These are phyloP conservation scores for Globisporangium echinulatum DNA, from an alignment of 352 stramenopile species.

Conservation along the genomic window DNA sequence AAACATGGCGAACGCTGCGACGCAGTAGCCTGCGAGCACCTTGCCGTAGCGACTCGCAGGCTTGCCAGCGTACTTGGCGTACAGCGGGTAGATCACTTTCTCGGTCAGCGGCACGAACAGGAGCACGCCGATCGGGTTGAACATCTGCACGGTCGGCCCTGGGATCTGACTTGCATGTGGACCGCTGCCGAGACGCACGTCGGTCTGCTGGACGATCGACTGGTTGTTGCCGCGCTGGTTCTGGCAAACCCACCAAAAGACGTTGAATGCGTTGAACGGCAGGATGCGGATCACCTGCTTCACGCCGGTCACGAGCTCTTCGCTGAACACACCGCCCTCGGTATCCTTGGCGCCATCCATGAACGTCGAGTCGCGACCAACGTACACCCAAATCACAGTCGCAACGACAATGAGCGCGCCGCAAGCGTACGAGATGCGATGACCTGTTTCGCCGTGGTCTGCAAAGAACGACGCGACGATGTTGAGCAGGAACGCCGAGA, in stretches of 20 bases:
- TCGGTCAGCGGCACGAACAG: constrained; percentile 26
- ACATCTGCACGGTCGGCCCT: constrained; percentile 42
- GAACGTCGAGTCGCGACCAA: constrained; percentile 39
- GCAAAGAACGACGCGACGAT: constrained; percentile 42
- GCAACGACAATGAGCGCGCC: constrained; percentile 14
- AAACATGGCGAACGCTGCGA: no score
- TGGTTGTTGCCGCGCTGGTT: constrained; percentile 68
- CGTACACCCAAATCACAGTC: constrained; percentile 39
- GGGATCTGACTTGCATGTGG: constrained; percentile 41
- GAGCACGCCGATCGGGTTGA: constrained; percentile 46
- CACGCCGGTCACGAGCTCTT: constrained; percentile 34
- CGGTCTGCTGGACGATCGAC: constrained; percentile 60
- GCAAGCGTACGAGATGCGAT: constrained; percentile 42
- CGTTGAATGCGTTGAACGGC: constrained; percentile 50
- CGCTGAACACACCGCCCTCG: constrained; percentile 31
- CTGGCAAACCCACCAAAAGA: constrained; percentile 58
- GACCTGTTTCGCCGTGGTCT: constrained; percentile 26
- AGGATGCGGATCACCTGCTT: constrained; percentile 51
- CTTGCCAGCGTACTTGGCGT: no score
- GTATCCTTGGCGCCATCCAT: constrained; percentile 33
- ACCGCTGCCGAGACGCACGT: constrained; percentile 40
- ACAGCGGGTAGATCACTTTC: no score
- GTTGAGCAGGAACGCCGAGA: constrained; percentile 43
- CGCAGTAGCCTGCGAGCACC: no score
- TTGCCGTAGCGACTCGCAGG: no score